These are phyloP conservation scores for Tulasnella sp. DNA, from an alignment of 768 basidiomycete species.

Conservation along the genomic window DNA sequence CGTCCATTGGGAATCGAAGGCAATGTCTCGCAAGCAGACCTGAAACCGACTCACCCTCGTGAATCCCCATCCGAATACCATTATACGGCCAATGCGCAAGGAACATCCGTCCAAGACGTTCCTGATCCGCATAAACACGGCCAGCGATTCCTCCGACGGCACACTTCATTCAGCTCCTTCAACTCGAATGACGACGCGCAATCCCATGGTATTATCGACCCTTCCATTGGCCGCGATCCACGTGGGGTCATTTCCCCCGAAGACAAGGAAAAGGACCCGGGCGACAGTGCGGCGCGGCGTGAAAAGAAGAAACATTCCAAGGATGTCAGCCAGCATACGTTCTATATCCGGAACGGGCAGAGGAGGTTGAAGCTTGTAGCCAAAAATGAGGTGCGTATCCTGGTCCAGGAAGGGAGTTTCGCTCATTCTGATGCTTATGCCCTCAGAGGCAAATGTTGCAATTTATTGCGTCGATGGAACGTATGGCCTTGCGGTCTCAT, in stretches of 20 bases:
- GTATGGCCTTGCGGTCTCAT: conserved; percentile 58
- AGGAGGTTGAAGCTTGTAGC: conserved; percentile 77
- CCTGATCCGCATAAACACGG: background rate
- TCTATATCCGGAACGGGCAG: conserved; percentile 87
- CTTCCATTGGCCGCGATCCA: conserved; percentile 10
- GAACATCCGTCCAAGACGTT: background rate
- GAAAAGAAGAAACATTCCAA: conserved; percentile 37
- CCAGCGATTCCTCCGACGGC: too few relatives aligned
- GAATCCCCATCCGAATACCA: background rate
- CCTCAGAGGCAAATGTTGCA: conserved; percentile 86
- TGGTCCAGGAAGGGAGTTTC: background rate
- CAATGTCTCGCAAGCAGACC: background rate
- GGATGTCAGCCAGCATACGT: conserved; percentile 84
- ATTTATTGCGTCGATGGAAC: conserved; percentile 86
- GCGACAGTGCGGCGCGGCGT: conserved; percentile 18
- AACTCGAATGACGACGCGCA: background rate
- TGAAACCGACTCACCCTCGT: background rate
- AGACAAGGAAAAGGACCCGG: background rate
- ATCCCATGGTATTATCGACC: conserved; percentile 1
- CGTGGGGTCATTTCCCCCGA: background rate
- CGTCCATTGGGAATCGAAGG: background rate
- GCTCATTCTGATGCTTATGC: background rate
- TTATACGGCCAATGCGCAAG: background rate
- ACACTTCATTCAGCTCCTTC: too few relatives aligned
- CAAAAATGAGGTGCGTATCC: conserved; percentile 56